Conservation (phyloP, 495 filamentous ascomycete genomes). For the Hyphodiscus hymeniophilus region DNA sequence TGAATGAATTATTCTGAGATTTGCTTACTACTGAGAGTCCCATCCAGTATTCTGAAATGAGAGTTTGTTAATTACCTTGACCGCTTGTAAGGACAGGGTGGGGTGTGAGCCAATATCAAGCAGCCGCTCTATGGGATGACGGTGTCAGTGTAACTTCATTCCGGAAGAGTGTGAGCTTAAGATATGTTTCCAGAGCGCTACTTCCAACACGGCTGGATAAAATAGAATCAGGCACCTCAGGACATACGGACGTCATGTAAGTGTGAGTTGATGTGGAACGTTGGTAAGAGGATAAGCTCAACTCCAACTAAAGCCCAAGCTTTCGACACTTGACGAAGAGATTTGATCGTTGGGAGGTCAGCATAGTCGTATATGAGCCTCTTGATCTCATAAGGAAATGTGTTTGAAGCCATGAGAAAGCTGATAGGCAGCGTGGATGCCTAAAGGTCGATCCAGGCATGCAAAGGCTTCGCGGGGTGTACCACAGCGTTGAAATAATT, state of each 20-base stretch:
- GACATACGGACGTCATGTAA: slow-evolving; percentile 6
- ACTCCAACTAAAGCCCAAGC: slow-evolving; percentile 11
- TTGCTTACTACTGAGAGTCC: not conserved
- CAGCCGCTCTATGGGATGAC: no score
- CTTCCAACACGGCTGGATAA: no score
- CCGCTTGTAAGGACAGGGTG: slow-evolving; percentile 1
- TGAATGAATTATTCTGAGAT: no score
- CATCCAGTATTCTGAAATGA: slow-evolving; percentile 7
- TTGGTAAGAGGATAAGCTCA: slow-evolving; percentile 11
- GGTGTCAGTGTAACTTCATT: no score
- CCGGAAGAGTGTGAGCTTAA: no score
- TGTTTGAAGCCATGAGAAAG: not conserved
- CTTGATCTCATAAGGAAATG: slow-evolving; percentile 14
- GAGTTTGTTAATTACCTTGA: slow-evolving; percentile 8
- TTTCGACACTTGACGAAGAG: slow-evolving; percentile 12
- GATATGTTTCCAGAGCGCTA: no score
- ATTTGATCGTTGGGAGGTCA: slow-evolving; percentile 9
- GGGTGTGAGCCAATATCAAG: slow-evolving; percentile 1
- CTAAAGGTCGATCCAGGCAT: not conserved
- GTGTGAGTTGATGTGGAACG: slow-evolving; percentile 8
- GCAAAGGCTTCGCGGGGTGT: not conserved
- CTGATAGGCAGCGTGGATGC: not conserved
- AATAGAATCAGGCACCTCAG: no score
- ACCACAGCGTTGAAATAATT: no score
- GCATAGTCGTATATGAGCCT: slow-evolving; percentile 7